Conservation (phyloP, 1,284 basidiomycete species). For the Ganoderma lingzhi region DNA sequence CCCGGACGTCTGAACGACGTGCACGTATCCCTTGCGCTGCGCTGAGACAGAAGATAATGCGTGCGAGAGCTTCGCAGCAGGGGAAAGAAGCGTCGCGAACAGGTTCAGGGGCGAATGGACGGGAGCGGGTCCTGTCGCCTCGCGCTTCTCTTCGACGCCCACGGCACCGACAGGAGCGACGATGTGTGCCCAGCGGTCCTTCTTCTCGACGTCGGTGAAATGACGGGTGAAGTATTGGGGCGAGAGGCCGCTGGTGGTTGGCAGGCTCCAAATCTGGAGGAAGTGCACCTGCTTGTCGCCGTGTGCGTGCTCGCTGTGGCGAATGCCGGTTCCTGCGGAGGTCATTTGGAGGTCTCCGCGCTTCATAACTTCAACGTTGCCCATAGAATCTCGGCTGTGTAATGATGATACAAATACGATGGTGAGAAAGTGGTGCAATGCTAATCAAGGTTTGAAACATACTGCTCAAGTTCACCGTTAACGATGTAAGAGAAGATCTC, state of each 20-base stretch:
- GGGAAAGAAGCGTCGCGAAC: constrained; percentile 73
- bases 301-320: constrained; percentile 81
- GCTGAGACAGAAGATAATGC: constrained; percentile 41
- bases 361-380: constrained; percentile 87
- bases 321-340: constrained; percentile 87
- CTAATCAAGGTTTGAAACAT: constrained; percentile 30
- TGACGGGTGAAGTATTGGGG: constrained; percentile 90
- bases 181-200: constrained; percentile 58
- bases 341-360: constrained; percentile 93
- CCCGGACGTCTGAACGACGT: constrained; percentile 79
- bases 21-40: constrained; percentile 58
- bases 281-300: constrained; percentile 77
- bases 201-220: constrained; percentile 86
- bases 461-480: constrained; percentile 83
- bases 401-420: constrained; percentile 14
- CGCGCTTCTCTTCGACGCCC: constrained; percentile 67
- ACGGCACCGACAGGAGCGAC: constrained; percentile 15
- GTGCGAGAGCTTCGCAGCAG: constrained; percentile 60
- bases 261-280: constrained; percentile 88
- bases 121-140: constrained; percentile 77
- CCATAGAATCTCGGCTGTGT: constrained; percentile 86
- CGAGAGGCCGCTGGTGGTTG: constrained; percentile 60
- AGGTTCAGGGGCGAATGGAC: constrained; percentile 69
- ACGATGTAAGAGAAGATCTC: constrained; percentile 94
- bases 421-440: not conserved